Conservation (phyloP, 1,284 basidiomycete genomes). For the Afroboletus lepidellus region DNA sequence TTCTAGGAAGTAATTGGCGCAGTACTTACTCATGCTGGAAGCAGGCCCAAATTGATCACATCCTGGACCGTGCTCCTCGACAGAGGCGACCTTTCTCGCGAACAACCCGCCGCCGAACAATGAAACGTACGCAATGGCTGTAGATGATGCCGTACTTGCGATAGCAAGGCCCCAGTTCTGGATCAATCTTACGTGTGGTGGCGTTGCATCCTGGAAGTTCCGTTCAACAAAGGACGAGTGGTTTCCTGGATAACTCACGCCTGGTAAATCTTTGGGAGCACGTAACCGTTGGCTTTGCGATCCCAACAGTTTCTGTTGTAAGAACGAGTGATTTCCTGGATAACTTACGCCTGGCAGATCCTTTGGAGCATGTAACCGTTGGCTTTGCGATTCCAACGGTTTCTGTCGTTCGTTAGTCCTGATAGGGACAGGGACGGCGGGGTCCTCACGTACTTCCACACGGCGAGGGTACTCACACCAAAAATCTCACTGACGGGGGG, state of each 20-base stretch:
- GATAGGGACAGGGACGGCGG: neutral
- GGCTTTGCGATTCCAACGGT: conserved; percentile 49
- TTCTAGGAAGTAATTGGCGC: conserved; percentile 44
- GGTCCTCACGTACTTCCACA: conserved; percentile 21
- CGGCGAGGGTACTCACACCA: conserved; percentile 31
- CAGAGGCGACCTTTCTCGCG: conserved; percentile 42
- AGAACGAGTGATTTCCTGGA: neutral
- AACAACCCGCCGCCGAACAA: conserved; percentile 14
- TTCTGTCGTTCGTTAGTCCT: conserved; percentile 30
- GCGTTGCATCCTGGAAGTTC: conserved; percentile 44
- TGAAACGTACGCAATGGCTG: conserved; percentile 34
- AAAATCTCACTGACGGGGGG: conserved; percentile 26
- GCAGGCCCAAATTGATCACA: conserved; percentile 39
- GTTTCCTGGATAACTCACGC: conserved; percentile 25
- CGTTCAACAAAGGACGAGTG: neutral
- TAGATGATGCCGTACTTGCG: conserved; percentile 53
- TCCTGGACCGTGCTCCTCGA: conserved; percentile 26
- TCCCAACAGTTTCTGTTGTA: conserved; percentile 52
- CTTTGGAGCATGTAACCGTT: conserved; percentile 52
- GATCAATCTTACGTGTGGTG: conserved; percentile 50
- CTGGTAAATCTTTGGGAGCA: conserved; percentile 56
- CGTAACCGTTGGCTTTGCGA: conserved; percentile 49
- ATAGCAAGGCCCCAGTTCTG: conserved; percentile 55
- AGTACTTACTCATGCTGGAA: conserved; percentile 38
- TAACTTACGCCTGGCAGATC: conserved; percentile 49